Evolutionary conservation across 2,329 filamentous ascomycete genomes (phyloP), one percentile per base, ranked within the genome.

Genomic region (Fusarium nanum): DNA sequence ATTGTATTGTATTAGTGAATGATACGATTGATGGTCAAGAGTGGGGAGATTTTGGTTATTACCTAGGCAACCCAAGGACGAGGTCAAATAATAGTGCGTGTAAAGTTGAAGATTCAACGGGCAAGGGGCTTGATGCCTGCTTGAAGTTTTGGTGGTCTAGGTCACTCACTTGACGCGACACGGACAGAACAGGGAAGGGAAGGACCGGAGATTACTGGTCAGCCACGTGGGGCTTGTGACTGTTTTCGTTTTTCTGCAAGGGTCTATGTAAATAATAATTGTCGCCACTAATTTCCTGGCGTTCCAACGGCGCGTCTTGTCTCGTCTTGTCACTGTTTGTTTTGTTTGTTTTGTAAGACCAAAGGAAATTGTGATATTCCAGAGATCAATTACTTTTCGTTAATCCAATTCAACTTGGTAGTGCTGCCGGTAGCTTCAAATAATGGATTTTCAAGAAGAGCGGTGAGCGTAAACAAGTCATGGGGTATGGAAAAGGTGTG

Each of bases 281-380:
- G 60, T 63, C 58, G 61, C 60, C 60, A 64, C 60, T 63, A 64
- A 64, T 64, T 64, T 64, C 58, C 55, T 45, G 60, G 58, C 49
- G 60, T 63, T 64, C 60, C 60, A 64, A 63, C 44, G 48, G 60
- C 23, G 41, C 18, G 58, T 23, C 32, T 14, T 45, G 55, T 45
- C 20, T 54, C 34, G 37, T 59, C 28, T 44, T 46, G 47, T 34
- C 34, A 37, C 32, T 37, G 32, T 37, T 37, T 37, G 16, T 18
- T 37, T 37, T 37, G 16, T 18, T 18, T 37, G 16, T 20, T 25
- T 50, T 25, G 48, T 50, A 22, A 50, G 56, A 61, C 56, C 57
- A 62, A 62, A n/a, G 34, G 48, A 63, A 30, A 48, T 42, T 32
- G 57, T 23, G 23, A 44, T 56, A 40, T 37, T 64, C 60, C 52